Conservation (phyloP, 352 stramenopile genomes). For the Pseudoperonospora humuli region DNA sequence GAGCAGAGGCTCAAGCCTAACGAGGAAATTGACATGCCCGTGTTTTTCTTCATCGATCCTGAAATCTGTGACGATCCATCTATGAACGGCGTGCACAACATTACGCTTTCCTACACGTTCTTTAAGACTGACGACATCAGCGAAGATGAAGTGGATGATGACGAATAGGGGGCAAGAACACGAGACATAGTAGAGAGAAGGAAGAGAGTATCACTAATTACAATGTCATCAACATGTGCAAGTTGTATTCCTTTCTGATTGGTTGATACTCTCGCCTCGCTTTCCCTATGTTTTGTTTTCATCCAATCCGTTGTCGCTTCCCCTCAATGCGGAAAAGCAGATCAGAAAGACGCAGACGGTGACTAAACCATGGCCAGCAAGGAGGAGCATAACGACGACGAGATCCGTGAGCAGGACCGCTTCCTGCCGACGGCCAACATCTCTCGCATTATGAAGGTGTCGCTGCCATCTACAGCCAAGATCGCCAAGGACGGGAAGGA, state of each 20-base stretch:
- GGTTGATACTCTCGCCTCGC: too few species aligned
- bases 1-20: conserved; percentile 95
- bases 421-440: conserved; percentile 99
- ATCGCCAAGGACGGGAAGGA: conserved; percentile 99
- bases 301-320: too few species aligned
- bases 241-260: too few species aligned
- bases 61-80: conserved; percentile 96
- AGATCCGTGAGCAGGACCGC: conserved; percentile 94
- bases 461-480: conserved; percentile 96
- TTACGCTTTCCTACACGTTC: conserved; percentile 98
- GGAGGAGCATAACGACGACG: conserved; percentile 83
- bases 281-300: too few species aligned
- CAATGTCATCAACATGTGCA: too few species aligned
- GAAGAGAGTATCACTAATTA: too few species aligned
- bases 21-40: conserved; percentile 98
- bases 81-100: conserved; percentile 94
- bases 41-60: conserved; percentile 99
- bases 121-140: conserved; percentile 95
- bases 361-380: conserved; percentile 69
- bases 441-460: conserved; percentile 99
- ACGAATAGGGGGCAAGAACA: conserved; percentile 29
- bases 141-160: conserved; percentile 81
- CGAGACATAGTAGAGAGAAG: neutral
- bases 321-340: too few species aligned
- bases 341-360: too few species aligned